Conservation (phyloP, 768 basidiomycete species). For the Lactifluus subvellereus region DNA sequence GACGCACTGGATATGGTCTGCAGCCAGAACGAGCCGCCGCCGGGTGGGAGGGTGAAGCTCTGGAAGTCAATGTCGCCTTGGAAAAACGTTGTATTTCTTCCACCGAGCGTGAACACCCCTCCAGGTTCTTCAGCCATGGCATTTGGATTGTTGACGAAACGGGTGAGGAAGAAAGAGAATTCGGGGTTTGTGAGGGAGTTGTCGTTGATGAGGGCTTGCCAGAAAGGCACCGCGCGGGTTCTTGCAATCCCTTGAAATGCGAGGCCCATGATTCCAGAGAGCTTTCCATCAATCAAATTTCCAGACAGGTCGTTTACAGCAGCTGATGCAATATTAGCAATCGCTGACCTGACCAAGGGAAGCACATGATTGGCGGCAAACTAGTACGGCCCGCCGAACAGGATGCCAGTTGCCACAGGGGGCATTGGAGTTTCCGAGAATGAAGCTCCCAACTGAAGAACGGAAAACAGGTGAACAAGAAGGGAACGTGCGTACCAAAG, state of each 20-base stretch:
- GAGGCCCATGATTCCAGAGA: constrained; percentile 74
- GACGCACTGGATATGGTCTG: constrained; percentile 34
- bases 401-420: neutral
- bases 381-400: too few species aligned
- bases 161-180: constrained; percentile 61
- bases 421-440: neutral
- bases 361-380: too few species aligned
- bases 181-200: constrained; percentile 44
- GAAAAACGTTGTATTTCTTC: constrained; percentile 52
- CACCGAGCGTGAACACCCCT: constrained; percentile 36
- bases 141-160: constrained; percentile 44
- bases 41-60: constrained; percentile 32
- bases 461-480: too few species aligned
- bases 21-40: constrained; percentile 42
- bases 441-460: neutral
- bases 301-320: constrained; percentile 46
- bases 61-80: constrained; percentile 37
- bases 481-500: constrained; percentile 31
- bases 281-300: constrained; percentile 41
- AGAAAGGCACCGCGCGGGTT: constrained; percentile 56
- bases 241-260: constrained; percentile 59
- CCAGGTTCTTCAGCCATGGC: constrained; percentile 28
- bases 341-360: neutral
- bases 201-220: constrained; percentile 46
- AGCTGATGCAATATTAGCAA: constrained; percentile 30